Evolutionary conservation across 495 filamentous ascomycete species (phyloP).

Genomic region (Sabuloglossum arenarium): DNA sequence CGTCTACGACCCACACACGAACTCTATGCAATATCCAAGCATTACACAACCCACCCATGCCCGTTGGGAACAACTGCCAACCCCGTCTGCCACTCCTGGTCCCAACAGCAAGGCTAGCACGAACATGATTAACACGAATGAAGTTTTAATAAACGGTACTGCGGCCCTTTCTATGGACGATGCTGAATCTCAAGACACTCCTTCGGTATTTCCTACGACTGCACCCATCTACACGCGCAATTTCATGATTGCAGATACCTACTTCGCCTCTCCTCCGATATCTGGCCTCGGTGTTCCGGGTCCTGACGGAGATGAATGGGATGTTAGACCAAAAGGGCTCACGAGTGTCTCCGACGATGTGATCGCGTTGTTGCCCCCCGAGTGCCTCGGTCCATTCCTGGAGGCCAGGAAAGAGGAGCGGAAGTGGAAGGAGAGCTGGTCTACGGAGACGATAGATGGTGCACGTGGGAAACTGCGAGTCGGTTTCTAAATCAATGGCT

Average conservation of each 20-base stretch:
- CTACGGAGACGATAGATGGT: constrained; percentile 33
- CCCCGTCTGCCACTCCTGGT: constrained; percentile 8
- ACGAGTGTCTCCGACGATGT: constrained; percentile 43
- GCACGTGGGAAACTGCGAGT: constrained; percentile 27
- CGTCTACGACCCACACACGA: constrained; percentile 85
- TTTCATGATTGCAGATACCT: constrained; percentile 53
- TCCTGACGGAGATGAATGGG: constrained; percentile 35
- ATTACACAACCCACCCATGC: constrained; percentile 82
- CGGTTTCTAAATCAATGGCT: constrained; percentile 12
- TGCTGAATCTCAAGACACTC: not conserved
- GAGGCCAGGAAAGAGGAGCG: constrained; percentile 36
- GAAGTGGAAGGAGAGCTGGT: constrained; percentile 56
- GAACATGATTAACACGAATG: not conserved
- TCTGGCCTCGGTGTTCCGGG: constrained; percentile 39
- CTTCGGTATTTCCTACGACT: constrained; percentile 37
- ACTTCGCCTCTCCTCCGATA: constrained; percentile 38
- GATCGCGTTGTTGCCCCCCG: constrained; percentile 42
- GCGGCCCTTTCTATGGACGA: not conserved
- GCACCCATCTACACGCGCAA: constrained; percentile 45
- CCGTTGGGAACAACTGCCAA: constrained; percentile 46
- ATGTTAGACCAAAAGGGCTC: constrained; percentile 45
- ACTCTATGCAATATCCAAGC: constrained; percentile 64
- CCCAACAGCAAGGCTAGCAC: not conserved
- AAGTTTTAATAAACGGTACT: not conserved
- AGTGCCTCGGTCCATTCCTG: constrained; percentile 49